Percentiles rank a stretch among this genome's conserved stretches.
Evolutionary conservation across 768 basidiomycete species (phyloP).

Genomic region (Thelephora ganbajun): DNA sequence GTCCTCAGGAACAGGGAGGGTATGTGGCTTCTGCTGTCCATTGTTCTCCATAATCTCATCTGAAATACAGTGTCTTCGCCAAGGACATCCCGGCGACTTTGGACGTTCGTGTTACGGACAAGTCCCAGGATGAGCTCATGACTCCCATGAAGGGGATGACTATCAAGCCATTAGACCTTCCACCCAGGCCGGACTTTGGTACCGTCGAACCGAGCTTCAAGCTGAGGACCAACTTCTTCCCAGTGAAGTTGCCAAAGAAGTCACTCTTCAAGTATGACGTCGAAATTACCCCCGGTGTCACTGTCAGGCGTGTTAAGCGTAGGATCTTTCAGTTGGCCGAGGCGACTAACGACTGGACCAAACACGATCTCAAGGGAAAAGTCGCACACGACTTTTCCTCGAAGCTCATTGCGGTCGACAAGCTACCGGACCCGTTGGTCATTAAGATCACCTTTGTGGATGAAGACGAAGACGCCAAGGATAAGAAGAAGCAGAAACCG

Average conservation of each 20-base stretch:
- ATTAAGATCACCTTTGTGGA: slow-evolving; percentile 30
- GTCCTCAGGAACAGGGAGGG: slow-evolving; percentile 27
- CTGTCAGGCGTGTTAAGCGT: slow-evolving; percentile 24
- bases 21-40: slow-evolving; percentile 12
- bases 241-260: slow-evolving; percentile 30
- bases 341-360: slow-evolving; percentile 23
- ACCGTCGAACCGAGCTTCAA: slow-evolving; percentile 27
- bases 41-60: neutral
- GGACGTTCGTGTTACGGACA: slow-evolving; percentile 33
- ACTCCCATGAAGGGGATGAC: slow-evolving; percentile 17
- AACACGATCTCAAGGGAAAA: slow-evolving; percentile 23
- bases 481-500: slow-evolving; percentile 7
- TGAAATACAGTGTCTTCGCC: slow-evolving; percentile 24
- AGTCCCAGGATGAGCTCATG: slow-evolving; percentile 31
- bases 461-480: slow-evolving; percentile 27
- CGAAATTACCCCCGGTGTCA: slow-evolving; percentile 22
- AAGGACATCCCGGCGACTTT: slow-evolving; percentile 29
- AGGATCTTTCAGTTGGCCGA: slow-evolving; percentile 38
- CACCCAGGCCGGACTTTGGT: slow-evolving; percentile 34
- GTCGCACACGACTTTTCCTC: slow-evolving; percentile 35
- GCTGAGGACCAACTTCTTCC: slow-evolving; percentile 40
- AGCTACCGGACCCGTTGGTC: slow-evolving; percentile 26
- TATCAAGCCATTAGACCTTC: slow-evolving; percentile 21
- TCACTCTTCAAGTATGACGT: slow-evolving; percentile 37
- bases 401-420: slow-evolving; percentile 28